phyloP scores from a whole-genome alignment of 441 rosid species.

The Syzygium syzygioides region DNA sequence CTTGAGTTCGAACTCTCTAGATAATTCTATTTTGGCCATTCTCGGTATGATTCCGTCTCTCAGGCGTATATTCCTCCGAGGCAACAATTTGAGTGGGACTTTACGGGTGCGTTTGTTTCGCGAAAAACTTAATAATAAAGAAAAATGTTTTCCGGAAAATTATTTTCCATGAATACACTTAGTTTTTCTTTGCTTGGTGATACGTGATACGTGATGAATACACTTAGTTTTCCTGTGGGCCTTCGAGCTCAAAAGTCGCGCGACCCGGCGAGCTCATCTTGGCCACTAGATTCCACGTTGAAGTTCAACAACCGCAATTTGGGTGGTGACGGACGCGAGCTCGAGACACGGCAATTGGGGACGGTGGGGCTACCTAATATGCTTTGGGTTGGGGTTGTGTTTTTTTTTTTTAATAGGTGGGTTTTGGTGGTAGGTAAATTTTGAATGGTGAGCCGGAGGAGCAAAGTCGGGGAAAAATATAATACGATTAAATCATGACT shows the following conservation, averaged over 20 bases:
- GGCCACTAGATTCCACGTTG: background rate
- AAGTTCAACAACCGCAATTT: background rate
- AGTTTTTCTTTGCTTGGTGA: no score
- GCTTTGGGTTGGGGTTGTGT: background rate
- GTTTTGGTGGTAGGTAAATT: background rate
- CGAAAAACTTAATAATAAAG: no score
- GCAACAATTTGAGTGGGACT: no score
- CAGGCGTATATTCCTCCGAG: no score
- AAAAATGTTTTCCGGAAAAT: no score
- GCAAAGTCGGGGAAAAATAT: background rate
- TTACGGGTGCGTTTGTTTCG: no score
- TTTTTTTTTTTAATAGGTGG: background rate
- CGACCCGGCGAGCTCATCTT: background rate
- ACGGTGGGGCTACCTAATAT: accelerated
- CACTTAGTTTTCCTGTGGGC: no score
- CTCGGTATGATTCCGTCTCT: no score
- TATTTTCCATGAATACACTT: no score
- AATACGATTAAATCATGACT: background rate
- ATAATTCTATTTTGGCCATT: no score
- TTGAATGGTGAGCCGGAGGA: background rate
- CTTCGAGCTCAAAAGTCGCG: background rate
- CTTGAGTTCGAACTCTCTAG: no score
- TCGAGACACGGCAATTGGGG: background rate
- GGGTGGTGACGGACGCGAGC: background rate
- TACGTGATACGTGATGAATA: no score